phyloP scores from a whole-genome alignment of 2,329 filamentous ascomycete genomes.

The Colletotrichum brevisporum region DNA sequence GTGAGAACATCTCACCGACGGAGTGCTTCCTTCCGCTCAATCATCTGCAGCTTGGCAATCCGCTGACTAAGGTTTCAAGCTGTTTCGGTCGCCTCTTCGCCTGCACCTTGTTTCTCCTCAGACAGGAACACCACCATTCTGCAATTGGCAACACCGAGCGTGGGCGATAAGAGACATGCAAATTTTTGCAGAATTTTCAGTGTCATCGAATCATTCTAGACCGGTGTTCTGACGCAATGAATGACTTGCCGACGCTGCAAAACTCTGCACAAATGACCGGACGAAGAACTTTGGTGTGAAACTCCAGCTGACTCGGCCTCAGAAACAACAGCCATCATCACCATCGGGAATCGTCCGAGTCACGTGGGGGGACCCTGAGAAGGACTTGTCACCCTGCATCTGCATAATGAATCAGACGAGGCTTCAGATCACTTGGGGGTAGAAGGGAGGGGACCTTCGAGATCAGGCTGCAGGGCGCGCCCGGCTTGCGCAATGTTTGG shows the following conservation, averaged over 20 bases:
- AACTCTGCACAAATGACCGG: background rate
- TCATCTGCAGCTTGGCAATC: background rate
- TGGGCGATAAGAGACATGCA: background rate
- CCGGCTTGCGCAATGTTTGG: background rate
- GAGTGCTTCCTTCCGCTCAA: background rate
- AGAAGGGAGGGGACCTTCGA: background rate
- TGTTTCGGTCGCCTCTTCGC: conserved; percentile 24
- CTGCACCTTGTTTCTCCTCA: background rate
- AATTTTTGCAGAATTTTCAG: background rate
- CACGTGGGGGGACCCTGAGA: conserved; percentile 12
- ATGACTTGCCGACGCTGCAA: background rate
- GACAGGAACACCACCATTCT: background rate
- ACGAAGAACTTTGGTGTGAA: conserved; percentile 2
- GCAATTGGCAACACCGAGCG: conserved; percentile 5
- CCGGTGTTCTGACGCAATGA: background rate
- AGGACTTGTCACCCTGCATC: conserved; percentile 6
- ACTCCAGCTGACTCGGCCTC: conserved; percentile 28
- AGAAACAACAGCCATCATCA: background rate
- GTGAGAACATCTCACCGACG: background rate
- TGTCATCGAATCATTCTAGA: background rate
- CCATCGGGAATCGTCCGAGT: conserved; percentile 9
- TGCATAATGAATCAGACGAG: background rate
- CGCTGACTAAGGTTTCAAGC: conserved; percentile 37
- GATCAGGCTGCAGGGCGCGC: background rate
- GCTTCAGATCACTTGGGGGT: background rate